Base-by-base conservation (phyloP, 2,329 filamentous ascomycete genomes). In the Diaporthe ampelina region DNA sequence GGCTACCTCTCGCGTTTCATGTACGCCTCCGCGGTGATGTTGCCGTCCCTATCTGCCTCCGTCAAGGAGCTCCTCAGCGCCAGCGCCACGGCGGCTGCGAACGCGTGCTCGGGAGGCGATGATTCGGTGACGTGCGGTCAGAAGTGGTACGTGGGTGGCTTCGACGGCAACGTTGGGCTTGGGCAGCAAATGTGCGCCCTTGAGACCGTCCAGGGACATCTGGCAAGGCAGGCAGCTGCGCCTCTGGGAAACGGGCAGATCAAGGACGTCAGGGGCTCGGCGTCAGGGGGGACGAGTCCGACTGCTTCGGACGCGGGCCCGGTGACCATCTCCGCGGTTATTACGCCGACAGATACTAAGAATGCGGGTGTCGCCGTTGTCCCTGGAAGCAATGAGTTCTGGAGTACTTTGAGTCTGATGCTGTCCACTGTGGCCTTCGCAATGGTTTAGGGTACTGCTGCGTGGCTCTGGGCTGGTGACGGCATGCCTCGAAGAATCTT, bases 181-280 rank as follows among this genome's bases (percentile, higher is more conserved):
- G 91, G 91, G 6, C 89, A 92, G 81, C 88, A 92, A 79, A 91
- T 93, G 89, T 89, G 87, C 72, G 91, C 90, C 1, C 85, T 93
- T 67, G 91, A 93, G 82, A 86, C 87, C 1, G 84, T 93, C 21
- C 91, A 93, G 79, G 90, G 90, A 4, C 83, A 92, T 4, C 82
- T 93, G 65, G 83, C 85, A 19, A 78, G 82, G 19, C 78, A 84
- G 7, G 83, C 86, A 1, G 74, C 80, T 5, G 81, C 85, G 8
- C 90, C 90, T 0, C 81, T 89, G 45, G 83, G 82, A 78, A 85
- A 83, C 10, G 82, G 84, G 21, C 82, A 88, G 59, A 88, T 90
- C 79, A 83, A 86, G 79, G 82, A 82, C 35, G 83, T 89, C 43
- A 79, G 84, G 76, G 78, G 74, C 24, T 78, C 79, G 74, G 40